Evolutionary conservation across 306 rosid genomes (phyloP), one percentile per base, ranked within the genome.

Genomic region (Sicyos edulis): DNA sequence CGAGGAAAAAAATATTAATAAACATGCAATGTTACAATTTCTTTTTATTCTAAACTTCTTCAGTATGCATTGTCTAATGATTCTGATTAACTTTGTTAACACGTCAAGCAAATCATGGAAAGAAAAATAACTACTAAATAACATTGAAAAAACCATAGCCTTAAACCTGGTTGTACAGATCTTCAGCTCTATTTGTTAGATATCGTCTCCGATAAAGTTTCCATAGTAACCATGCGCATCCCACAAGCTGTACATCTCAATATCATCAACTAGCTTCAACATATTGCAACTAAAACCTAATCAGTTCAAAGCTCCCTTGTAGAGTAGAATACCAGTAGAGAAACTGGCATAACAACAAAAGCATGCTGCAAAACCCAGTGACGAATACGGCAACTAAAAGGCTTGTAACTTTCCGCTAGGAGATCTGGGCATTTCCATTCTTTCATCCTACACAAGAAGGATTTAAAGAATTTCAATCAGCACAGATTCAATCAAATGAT

Each of bases 391-490:
- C 96, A 92, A 7, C 89, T 40, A 66, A 80, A 82, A 19, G 93
- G 81, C 82, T 90, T 92, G 86, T 87, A 84, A 51, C 58, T 82
- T 78, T 84, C 88, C 1, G 82, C 96, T 64, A 84, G 74, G 58
- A 49, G 44, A 73, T 92, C 90, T 14, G 96, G 91, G 75, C 96
- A 90, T 80, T 88, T 92, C 70, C 85, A 83, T 81, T 90, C 98
- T 80, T 87, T 87, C 81, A 82, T 70, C 86, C 98, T 92, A 74
- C 3, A 74, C 55, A 75, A 56, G 45, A 68, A 34, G 24, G 45
- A 70, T 8, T 15, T 44, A 52, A 50, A 52, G 20, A 68, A 75
- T 26, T 60, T 61, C 67, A 32, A 66, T 45, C 34, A 66, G 66
- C 66, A 60, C 19, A 26, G 26, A 29, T 29, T 61, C 45, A 61